phyloP scores from a whole-genome alignment of 2,329 filamentous ascomycete genomes.

The Exserohilum rostratum region DNA sequence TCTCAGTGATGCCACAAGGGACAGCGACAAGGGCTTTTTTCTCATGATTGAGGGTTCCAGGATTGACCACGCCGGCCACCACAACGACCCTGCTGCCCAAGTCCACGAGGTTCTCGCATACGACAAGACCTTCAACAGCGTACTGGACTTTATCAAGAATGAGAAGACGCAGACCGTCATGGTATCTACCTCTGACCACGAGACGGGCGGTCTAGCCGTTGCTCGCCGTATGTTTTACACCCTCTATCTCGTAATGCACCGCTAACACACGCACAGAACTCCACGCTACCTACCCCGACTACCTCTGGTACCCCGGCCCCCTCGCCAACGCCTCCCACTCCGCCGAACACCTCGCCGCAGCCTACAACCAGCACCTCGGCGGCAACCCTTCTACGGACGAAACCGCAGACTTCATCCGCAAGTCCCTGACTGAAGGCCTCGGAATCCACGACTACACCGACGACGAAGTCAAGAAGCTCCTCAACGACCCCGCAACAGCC shows the following conservation, averaged over 20 bases:
- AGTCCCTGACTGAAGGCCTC: slow-evolving; percentile 72
- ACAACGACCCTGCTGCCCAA: slow-evolving; percentile 62
- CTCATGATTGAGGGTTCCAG: slow-evolving; percentile 97
- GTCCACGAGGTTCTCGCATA: slow-evolving; percentile 91
- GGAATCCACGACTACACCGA: slow-evolving; percentile 77
- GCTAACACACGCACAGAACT: slow-evolving; percentile 55
- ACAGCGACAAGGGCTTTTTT: slow-evolving; percentile 93
- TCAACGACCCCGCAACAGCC: slow-evolving; percentile 62
- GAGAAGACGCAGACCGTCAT: slow-evolving; percentile 77
- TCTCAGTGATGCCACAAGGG: slow-evolving; percentile 78
- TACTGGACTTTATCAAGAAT: slow-evolving; percentile 81
- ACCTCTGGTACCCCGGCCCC: slow-evolving; percentile 81
- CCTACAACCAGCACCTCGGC: slow-evolving; percentile 66
- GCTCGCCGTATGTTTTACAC: slow-evolving; percentile 70
- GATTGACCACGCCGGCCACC: slow-evolving; percentile 88
- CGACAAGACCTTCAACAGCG: slow-evolving; percentile 81
- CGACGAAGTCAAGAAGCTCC: slow-evolving; percentile 71
- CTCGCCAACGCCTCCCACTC: slow-evolving; percentile 80
- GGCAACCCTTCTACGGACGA: slow-evolving; percentile 36
- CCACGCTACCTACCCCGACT: slow-evolving; percentile 67
- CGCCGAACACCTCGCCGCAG: slow-evolving; percentile 70
- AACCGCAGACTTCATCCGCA: slow-evolving; percentile 65
- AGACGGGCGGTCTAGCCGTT: slow-evolving; percentile 86
- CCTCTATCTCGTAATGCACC: background rate
- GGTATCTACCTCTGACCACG: slow-evolving; percentile 92